These are phyloP conservation scores for Lolium perenne DNA, from an alignment of 176 grass and related monocot genomes.

Conservation along the genomic window DNA sequence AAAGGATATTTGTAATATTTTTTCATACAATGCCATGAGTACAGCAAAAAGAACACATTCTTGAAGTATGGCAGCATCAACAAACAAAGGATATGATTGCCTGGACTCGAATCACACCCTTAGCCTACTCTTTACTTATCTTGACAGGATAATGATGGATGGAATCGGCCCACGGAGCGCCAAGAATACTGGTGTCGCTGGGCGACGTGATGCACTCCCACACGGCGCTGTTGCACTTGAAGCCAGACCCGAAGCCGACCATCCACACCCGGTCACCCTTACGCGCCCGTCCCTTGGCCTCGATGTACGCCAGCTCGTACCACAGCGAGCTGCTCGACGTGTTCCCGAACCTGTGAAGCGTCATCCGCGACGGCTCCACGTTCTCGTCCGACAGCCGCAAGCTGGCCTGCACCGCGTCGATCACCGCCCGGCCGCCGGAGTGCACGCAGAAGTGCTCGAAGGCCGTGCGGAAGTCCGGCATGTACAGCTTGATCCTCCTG, in stretches of 20 bases:
- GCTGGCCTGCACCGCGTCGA: slow-evolving; percentile 51
- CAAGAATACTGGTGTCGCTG: not conserved
- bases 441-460: slow-evolving; percentile 93
- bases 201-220: slow-evolving; percentile 28
- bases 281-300: not conserved
- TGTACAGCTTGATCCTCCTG: slow-evolving; percentile 6
- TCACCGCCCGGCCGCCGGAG: slow-evolving; percentile 64
- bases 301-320: slow-evolving; percentile 51
- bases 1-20: no score
- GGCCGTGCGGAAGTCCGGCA: slow-evolving; percentile 58
- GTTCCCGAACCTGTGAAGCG: slow-evolving; percentile 52
- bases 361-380: slow-evolving; percentile 42
- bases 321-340: slow-evolving; percentile 50
- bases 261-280: slow-evolving; percentile 37
- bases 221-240: slow-evolving; percentile 49
- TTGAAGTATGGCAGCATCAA: no score
- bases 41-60: no score
- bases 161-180: slow-evolving; percentile 33
- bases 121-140: not conserved
- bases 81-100: not conserved
- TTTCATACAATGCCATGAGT: no score
- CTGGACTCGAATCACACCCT: no score
- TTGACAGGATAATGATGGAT: slow-evolving; percentile 31
- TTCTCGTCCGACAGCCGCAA: slow-evolving; percentile 23
- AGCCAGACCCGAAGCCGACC: slow-evolving; percentile 54